Base-by-base conservation (phyloP, 129 eudicot species). In the Saussurea involucrata region DNA sequence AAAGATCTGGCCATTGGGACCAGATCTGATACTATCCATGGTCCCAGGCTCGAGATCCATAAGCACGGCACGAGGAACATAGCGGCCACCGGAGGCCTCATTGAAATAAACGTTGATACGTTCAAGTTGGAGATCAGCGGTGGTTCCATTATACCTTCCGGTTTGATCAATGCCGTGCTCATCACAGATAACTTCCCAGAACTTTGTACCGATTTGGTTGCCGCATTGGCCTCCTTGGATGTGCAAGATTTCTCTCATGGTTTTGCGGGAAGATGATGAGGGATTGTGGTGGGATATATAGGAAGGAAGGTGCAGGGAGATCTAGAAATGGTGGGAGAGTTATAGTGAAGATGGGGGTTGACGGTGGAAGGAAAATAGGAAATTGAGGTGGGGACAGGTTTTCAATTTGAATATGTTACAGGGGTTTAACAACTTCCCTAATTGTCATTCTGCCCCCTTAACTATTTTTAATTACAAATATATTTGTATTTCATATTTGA, bases 21-120 rank as follows among this genome's bases (percentile, higher is more conserved):
- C 95, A 27, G 98, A 88, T 90, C 96, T 85, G 79, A 93, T 90
- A 73, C 96, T 90, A 27, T 93, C 98, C 98, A 93, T 93, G 21
- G 98, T 90, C 24, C 96, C 98, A 2, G 98, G 98, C 78, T 93
- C 98, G 6, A 93, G 96, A 88, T 93, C 98, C 98, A 93, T 90
- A 24, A 93, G 90, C 1, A 93, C 98, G 18, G 98, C 98, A 15
- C 98, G 88, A 22, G 98, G 98, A 24, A 93, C 98, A 46, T 85
- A 93, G 27, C 98, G 82, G 0, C 98, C 96, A 13, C 90, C 96
- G 15, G 96, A 83, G 1, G 98, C 98, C 68, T 93, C 96, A 21
- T 93, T 93, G 85, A 79, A 93, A 46, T 93, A 93, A 13, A 93
- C 98, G 67, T 93, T 93, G 63, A 93, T 90, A 1, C 98, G 83